Evolutionary conservation across 441 rosid species (phyloP).

Genomic region (Corymbia citriodora): DNA sequence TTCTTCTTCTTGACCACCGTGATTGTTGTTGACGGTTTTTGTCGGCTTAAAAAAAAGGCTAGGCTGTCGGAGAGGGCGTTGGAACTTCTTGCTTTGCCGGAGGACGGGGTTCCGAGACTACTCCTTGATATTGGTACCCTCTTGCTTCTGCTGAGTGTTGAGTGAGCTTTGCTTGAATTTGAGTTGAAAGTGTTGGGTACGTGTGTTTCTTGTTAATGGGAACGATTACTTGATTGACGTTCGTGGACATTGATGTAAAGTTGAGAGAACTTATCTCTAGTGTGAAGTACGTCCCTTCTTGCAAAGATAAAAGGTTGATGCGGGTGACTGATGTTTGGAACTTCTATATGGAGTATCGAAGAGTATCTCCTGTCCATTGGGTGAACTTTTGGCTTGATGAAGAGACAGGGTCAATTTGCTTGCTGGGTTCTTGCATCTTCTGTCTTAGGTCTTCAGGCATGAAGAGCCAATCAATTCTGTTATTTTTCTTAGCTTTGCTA

Average conservation of each 20-base stretch:
- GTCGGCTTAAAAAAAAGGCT: conserved; percentile 27
- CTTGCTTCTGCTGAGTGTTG: neutral
- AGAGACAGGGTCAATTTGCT: neutral
- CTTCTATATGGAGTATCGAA: neutral
- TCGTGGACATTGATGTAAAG: neutral
- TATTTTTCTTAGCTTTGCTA: neutral
- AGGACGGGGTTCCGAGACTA: conserved; percentile 70
- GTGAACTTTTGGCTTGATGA: neutral
- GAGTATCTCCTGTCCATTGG: neutral
- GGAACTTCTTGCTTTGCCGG: conserved; percentile 89
- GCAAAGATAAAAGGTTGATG: neutral
- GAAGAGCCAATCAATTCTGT: neutral
- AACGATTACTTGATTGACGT: neutral
- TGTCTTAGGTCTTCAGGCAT: neutral
- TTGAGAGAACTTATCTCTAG: neutral
- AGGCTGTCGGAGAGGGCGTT: conserved; percentile 84
- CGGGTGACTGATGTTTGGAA: neutral
- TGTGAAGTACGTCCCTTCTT: neutral
- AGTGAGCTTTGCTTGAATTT: neutral
- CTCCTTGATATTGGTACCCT: conserved; percentile 76
- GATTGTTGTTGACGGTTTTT: neutral
- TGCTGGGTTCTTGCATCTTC: neutral
- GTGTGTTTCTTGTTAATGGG: neutral
- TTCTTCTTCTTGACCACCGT: neutral
- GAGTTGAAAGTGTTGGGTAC: neutral